Evolutionary conservation across 2,329 filamentous ascomycete genomes (phyloP), one percentile per base, ranked within the genome.

Genomic region (Colletotrichum tamarilloi): DNA sequence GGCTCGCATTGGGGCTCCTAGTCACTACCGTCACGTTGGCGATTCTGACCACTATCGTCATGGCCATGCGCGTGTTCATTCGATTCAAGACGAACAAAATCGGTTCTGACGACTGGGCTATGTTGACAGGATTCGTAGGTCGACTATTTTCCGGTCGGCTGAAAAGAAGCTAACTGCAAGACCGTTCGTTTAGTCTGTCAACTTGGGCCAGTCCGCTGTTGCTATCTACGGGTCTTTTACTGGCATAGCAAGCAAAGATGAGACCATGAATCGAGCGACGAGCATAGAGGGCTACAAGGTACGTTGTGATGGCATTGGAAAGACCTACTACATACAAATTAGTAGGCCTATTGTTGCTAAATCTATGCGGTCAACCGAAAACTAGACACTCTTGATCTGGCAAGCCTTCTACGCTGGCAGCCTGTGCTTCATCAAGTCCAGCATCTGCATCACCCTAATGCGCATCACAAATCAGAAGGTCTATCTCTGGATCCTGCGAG

Each of bases 401-500:
- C 35, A 62, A 49, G 35, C 38, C 2, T 30, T 12, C 6, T 62
- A 62, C 24, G 24, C 58, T 1, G 35, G 22, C 1, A 19, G 58
- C 12, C 19, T 62, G 6, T 62, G 58, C 58, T 49, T 75, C 9
- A 78, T 80, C 66, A 80, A 80, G 32, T 4, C 68, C 1, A 79
- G 78, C 12, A 80, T 80, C 22, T 77, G 79, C 49, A 75, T 79
- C 1, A 78, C 77, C 0, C 77, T 80, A 55, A 74, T 80, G 3
- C 78, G 79, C 14, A 80, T 80, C 4, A 74, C 78, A 12, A 59
- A 71, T 0, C 74, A 75, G 1, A 24, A 65, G 71, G 5, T 77
- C 72, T 32, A 75, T 75, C 4, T 74, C 46, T 65, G 76, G 67
- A 1, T 70, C 77, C 1, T 75, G 67, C 6, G 4, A 62, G 73